Conservation (phyloP, 2,329 filamentous ascomycete species). For the Pyrenophora graminea region DNA sequence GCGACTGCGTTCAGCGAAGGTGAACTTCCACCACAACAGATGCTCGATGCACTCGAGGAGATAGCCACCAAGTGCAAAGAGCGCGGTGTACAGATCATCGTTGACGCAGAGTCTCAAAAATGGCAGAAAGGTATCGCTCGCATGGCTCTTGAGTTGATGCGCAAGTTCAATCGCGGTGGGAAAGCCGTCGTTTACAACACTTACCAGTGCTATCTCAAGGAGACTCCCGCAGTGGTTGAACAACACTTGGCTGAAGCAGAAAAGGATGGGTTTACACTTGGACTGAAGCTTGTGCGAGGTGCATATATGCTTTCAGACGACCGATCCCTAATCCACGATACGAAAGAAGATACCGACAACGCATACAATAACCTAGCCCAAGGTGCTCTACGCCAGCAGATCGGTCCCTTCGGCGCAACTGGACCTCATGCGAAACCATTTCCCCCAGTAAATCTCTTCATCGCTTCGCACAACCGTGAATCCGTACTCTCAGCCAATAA, state of each 20-base stretch:
- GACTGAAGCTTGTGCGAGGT: constrained; percentile 62
- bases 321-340: constrained; percentile 57
- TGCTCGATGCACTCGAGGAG: constrained; percentile 50
- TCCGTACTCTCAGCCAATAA: constrained; percentile 64
- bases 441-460: constrained; percentile 62
- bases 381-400: constrained; percentile 49
- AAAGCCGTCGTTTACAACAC: constrained; percentile 69
- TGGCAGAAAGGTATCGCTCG: constrained; percentile 48
- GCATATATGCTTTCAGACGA: constrained; percentile 60
- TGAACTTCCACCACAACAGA: constrained; percentile 47
- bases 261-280: constrained; percentile 57
- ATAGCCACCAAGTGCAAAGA: constrained; percentile 48
- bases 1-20: constrained; percentile 46
- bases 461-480: constrained; percentile 81
- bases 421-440: constrained; percentile 32
- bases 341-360: constrained; percentile 59
- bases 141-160: constrained; percentile 63
- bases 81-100: constrained; percentile 50
- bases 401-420: constrained; percentile 25
- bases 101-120: constrained; percentile 54
- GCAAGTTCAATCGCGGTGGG: constrained; percentile 55
- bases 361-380: constrained; percentile 71
- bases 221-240: constrained; percentile 48
- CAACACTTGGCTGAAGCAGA: constrained; percentile 54
- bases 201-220: constrained; percentile 62